phyloP scores from a whole-genome alignment of 768 basidiomycete genomes.

The Coprinopsis strossmayeri region DNA sequence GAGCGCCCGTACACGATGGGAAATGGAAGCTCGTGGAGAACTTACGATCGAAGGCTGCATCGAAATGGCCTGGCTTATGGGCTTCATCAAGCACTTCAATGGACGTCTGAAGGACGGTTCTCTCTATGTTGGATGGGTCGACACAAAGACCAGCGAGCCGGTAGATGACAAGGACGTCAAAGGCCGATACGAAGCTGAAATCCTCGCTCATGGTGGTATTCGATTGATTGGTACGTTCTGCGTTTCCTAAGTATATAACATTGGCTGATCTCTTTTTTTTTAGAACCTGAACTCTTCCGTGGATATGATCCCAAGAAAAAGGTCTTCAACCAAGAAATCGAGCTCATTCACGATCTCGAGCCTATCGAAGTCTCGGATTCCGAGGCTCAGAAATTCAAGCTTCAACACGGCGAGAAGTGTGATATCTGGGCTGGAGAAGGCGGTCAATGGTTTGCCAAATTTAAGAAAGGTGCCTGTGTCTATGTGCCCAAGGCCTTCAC shows the following conservation, averaged over 20 bases:
- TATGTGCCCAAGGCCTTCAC: constrained; percentile 92
- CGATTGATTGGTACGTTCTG: constrained; percentile 76
- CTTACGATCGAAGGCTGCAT: constrained; percentile 97
- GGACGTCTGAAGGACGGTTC: constrained; percentile 91
- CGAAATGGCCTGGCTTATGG: constrained; percentile 99
- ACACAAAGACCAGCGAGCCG: constrained; percentile 86
- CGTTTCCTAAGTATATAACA: background rate
- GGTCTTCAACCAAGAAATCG: constrained; percentile 94
- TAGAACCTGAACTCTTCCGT: constrained; percentile 96
- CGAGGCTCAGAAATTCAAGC: constrained; percentile 93
- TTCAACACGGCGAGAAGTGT: constrained; percentile 93
- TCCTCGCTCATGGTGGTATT: constrained; percentile 85
- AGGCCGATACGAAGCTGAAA: constrained; percentile 91
- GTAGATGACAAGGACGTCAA: constrained; percentile 98
- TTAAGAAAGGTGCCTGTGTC: constrained; percentile 96
- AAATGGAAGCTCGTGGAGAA: constrained; percentile 98
- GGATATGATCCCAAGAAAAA: constrained; percentile 98
- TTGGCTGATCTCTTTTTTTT: constrained; percentile 12
- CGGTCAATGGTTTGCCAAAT: constrained; percentile 96
- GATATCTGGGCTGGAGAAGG: constrained; percentile 90
- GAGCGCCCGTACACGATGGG: constrained; percentile 96
- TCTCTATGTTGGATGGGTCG: constrained; percentile 97
- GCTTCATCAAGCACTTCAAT: constrained; percentile 97
- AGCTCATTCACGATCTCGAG: constrained; percentile 94
- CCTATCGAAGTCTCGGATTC: constrained; percentile 87